Conservation (phyloP, 2,329 filamentous ascomycete genomes). For the Stachybotrys chartarum region DNA sequence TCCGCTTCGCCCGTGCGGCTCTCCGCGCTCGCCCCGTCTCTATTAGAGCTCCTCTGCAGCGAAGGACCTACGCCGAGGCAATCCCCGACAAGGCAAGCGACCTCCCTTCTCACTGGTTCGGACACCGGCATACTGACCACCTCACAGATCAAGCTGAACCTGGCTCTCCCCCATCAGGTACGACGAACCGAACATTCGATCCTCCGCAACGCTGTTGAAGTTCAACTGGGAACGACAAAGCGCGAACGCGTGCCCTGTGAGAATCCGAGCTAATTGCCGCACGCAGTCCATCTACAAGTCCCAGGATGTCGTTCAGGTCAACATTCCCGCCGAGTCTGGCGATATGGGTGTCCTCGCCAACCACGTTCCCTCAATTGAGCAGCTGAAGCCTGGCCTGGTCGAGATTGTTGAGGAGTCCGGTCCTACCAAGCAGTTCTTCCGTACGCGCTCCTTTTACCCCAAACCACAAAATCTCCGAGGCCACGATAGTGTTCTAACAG, state of each 20-base stretch:
- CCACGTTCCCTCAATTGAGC: slow-evolving; percentile 98
- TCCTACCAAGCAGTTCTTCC: slow-evolving; percentile 92
- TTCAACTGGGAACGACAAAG: neutral
- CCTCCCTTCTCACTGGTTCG: slow-evolving; percentile 13
- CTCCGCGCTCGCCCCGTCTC: slow-evolving; percentile 74
- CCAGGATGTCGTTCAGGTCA: slow-evolving; percentile 82
- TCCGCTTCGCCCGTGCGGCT: slow-evolving; percentile 87
- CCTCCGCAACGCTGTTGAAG: slow-evolving; percentile 1
- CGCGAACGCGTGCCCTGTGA: slow-evolving; percentile 15
- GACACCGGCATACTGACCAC: slow-evolving; percentile 14
- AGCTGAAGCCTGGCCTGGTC: slow-evolving; percentile 92
- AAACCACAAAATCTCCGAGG: neutral
- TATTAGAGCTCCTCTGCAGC: slow-evolving; percentile 69
- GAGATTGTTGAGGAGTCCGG: slow-evolving; percentile 93
- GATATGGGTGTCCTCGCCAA: slow-evolving; percentile 99
- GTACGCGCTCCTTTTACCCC: slow-evolving; percentile 50
- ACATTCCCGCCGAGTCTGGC: slow-evolving; percentile 94
- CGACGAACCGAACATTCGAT: slow-evolving; percentile 27
- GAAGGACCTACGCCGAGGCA: slow-evolving; percentile 86
- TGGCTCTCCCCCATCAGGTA: slow-evolving; percentile 98
- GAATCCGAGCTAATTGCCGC: slow-evolving; percentile 42
- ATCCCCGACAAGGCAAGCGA: slow-evolving; percentile 68
- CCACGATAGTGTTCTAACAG: slow-evolving; percentile 9
- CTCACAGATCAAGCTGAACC: slow-evolving; percentile 84
- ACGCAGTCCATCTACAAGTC: slow-evolving; percentile 63